These are phyloP conservation scores for Madurella fahalii DNA, from an alignment of 2,329 filamentous ascomycete genomes.

Conservation along the genomic window DNA sequence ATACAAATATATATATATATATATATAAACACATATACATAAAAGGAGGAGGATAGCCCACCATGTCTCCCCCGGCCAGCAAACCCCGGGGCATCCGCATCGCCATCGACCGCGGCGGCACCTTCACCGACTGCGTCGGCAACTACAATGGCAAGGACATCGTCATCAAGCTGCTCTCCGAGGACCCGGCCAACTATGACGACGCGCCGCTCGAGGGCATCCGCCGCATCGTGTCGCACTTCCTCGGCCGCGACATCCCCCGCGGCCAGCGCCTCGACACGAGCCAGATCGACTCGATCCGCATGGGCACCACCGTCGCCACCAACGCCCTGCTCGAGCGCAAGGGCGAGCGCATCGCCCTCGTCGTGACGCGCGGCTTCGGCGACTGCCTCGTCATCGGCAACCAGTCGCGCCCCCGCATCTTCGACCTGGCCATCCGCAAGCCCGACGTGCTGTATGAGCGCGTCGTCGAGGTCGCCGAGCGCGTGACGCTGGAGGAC, in stretches of 20 bases:
- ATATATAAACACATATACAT: too few species aligned
- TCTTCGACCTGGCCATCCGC: slow-evolving; percentile 84
- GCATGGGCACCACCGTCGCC: slow-evolving; percentile 93
- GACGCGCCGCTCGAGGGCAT: slow-evolving; percentile 92
- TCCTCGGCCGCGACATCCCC: slow-evolving; percentile 70
- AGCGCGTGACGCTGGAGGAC: slow-evolving; percentile 86
- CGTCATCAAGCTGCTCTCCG: slow-evolving; percentile 64
- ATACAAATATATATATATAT: too few species aligned
- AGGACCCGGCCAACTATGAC: slow-evolving; percentile 84
- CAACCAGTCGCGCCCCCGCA: slow-evolving; percentile 83
- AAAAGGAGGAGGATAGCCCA: too few species aligned
- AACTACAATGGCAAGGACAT: slow-evolving; percentile 53
- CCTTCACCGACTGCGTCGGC: slow-evolving; percentile 89
- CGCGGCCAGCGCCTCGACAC: slow-evolving; percentile 79
- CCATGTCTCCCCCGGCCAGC: slow-evolving; percentile 4
- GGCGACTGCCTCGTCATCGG: slow-evolving; percentile 84
- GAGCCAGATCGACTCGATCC: slow-evolving; percentile 78
- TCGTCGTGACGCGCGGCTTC: slow-evolving; percentile 85
- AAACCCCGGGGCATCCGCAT: slow-evolving; percentile 63
- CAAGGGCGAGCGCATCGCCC: slow-evolving; percentile 82
- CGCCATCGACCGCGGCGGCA: slow-evolving; percentile 76
- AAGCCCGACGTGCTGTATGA: slow-evolving; percentile 87
- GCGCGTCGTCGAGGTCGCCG: slow-evolving; percentile 81
- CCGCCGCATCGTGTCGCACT: slow-evolving; percentile 75
- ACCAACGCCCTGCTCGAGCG: slow-evolving; percentile 88